Evolutionary conservation across 202 grass and related monocot species (phyloP), one percentile per base, ranked within the genome.

Genomic region (Tripidium arundinaceum): DNA sequence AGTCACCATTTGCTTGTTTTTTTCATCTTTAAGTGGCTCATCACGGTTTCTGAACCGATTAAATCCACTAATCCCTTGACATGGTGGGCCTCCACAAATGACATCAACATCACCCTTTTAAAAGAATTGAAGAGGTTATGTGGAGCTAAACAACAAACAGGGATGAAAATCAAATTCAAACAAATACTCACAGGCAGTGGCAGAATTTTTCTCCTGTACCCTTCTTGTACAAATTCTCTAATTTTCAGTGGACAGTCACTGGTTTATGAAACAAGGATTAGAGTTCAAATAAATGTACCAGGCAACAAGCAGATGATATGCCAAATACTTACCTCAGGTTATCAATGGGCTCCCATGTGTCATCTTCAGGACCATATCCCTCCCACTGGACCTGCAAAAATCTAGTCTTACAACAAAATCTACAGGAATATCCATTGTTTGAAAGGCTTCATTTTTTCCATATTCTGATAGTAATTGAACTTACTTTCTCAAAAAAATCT

Each of bases 281-380:
- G 70, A 63, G 1, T 78, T 4, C 15, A 72, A 69, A 74, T 12
- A 24, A 6, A 82, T 39, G 14, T n/a, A 62, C 36, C 0, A 29
- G 27, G 18, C 11, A 79, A 36, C 52, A 69, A 65, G 33, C 34
- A 47, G 52, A 27, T 14, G 31, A 12, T 3, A 59, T 16, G 10
- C 61, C 29, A 60, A 55, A 22, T 52, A 45, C 76, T 58, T 65
- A 97, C 94, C 89, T 85, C 50, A 97, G 84, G 28, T 90, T 92
- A 10, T 92, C 91, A 8, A 88, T 83, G 0, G 91, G 94, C 45
- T 94, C 94, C 94, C 94, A 97, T 2, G 91, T 90, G 31, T 97
- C 94, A 22, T 97, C 73, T 10, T 82, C 80, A 19, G 80, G 80
- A 25, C 83, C 83, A 75, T 97, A 94, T 1, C 91, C 94, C 76